Evolutionary conservation across 352 stramenopile species (phyloP).

Genomic region (Pythium coloratum): DNA sequence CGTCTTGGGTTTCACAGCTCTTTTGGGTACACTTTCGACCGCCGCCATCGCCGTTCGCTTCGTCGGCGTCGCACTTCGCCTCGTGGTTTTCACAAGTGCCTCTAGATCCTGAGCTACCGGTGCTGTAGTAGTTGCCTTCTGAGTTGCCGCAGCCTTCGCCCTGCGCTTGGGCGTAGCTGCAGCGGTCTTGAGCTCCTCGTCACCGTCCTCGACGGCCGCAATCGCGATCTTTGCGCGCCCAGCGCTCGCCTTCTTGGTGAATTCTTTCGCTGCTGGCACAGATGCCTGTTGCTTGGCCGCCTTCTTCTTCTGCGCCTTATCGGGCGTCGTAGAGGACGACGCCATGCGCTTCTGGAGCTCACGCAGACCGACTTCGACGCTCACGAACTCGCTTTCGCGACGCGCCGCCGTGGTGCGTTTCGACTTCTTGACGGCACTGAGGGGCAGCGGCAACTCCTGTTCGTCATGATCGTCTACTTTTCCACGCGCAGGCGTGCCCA

Average conservation of each 20-base stretch:
- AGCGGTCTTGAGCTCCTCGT: neutral
- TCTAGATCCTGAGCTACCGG: neutral
- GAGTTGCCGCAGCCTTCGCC: neutral
- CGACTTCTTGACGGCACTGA: conserved; percentile 19
- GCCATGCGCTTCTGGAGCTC: conserved; percentile 63
- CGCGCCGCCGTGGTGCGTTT: conserved; percentile 10
- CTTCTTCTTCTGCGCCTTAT: conserved; percentile 6
- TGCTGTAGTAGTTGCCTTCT: conserved; percentile 1
- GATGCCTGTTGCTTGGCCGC: neutral
- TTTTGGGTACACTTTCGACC: neutral
- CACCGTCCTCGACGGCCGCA: neutral
- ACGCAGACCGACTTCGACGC: conserved; percentile 69
- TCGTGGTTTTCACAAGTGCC: neutral
- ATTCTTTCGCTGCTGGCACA: neutral
- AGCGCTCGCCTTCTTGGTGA: conserved; percentile 2
- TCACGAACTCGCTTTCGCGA: conserved; percentile 67
- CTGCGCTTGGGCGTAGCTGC: conserved; percentile 18
- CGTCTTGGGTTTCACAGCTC: conserved; percentile 13
- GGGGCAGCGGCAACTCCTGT: conserved; percentile 2
- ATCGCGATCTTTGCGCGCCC: conserved; percentile 6
- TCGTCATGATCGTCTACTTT: neutral
- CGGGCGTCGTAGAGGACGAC: conserved; percentile 14
- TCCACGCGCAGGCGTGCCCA: neutral
- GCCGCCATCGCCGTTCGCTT: neutral
- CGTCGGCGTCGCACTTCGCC: neutral